Conservation (phyloP, 2,329 filamentous ascomycete genomes). For the Trichoderma afroharzianum region DNA sequence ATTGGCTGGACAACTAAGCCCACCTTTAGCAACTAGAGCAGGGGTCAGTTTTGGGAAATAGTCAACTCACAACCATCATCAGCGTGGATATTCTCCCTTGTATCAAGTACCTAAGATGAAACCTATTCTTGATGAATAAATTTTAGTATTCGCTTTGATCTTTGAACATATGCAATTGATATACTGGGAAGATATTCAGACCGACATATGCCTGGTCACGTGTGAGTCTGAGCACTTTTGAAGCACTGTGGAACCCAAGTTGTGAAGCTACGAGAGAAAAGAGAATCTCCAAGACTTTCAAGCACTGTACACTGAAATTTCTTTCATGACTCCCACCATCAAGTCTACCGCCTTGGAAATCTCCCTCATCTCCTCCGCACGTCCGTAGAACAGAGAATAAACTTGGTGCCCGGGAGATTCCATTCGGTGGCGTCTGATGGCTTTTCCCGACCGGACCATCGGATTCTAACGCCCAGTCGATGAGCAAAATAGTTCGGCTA, state of each 20-base stretch:
- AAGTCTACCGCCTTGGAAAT: neutral
- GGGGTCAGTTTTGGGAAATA: neutral
- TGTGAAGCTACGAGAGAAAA: neutral
- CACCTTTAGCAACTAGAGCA: neutral
- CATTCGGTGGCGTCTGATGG: conserved; percentile 1
- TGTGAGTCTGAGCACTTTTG: neutral
- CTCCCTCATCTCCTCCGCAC: neutral
- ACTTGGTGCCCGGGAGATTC: neutral
- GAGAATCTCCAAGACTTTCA: neutral
- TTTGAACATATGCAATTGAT: neutral
- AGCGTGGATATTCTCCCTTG: neutral
- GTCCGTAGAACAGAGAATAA: neutral
- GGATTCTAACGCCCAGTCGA: conserved; percentile 1
- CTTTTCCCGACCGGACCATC: conserved; percentile 5
- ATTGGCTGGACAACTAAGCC: conserved; percentile 7
- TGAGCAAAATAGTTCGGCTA: neutral
- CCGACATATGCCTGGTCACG: neutral
- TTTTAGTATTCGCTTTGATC: neutral
- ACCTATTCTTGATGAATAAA: neutral
- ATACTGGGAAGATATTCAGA: neutral
- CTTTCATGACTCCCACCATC: neutral
- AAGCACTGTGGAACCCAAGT: neutral
- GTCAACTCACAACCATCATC: neutral
- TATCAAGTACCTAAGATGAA: too few relatives aligned
- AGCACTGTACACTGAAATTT: neutral